phyloP scores from a whole-genome alignment of 768 basidiomycete genomes.

The Mycena vitilis region DNA sequence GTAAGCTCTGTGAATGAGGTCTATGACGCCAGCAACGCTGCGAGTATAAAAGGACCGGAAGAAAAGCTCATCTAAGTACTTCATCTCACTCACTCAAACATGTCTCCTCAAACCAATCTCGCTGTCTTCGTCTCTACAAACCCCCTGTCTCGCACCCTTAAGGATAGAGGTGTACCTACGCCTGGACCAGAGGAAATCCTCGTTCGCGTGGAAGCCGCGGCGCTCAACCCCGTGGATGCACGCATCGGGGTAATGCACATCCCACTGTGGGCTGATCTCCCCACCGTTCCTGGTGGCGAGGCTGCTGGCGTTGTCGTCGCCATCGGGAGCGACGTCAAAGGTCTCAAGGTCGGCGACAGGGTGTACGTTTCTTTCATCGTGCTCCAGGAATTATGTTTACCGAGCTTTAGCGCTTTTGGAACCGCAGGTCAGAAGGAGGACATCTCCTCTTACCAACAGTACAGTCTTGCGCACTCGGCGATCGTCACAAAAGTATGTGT shows the following conservation, averaged over 20 bases:
- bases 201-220: slow-evolving; percentile 58
- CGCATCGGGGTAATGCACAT: slow-evolving; percentile 11
- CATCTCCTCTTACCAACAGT: slow-evolving; percentile 18
- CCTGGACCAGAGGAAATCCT: slow-evolving; percentile 63
- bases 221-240: slow-evolving; percentile 57
- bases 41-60: no score
- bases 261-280: slow-evolving; percentile 37
- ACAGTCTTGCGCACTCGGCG: slow-evolving; percentile 21
- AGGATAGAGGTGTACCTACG: slow-evolving; percentile 45
- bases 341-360: slow-evolving; percentile 62
- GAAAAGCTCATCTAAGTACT: no score
- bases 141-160: slow-evolving; percentile 20
- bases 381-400: background rate
- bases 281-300: slow-evolving; percentile 61
- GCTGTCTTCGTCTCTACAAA: slow-evolving; percentile 14
- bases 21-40: no score
- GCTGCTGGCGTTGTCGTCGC: slow-evolving; percentile 63
- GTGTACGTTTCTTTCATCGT: slow-evolving; percentile 53
- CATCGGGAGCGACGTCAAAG: slow-evolving; percentile 63
- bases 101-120: slow-evolving; percentile 19
- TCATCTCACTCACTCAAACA: background rate
- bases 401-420: slow-evolving; percentile 23
- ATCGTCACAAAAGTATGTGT: slow-evolving; percentile 11
- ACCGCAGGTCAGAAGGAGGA: slow-evolving; percentile 20
- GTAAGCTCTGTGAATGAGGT: no score